A percentile compares a stretch with the other conserved stretches of the same genome.
These are phyloP conservation scores for Leccinum incarnatum DNA, from an alignment of 768 basidiomycete species.

Conservation along the genomic window DNA sequence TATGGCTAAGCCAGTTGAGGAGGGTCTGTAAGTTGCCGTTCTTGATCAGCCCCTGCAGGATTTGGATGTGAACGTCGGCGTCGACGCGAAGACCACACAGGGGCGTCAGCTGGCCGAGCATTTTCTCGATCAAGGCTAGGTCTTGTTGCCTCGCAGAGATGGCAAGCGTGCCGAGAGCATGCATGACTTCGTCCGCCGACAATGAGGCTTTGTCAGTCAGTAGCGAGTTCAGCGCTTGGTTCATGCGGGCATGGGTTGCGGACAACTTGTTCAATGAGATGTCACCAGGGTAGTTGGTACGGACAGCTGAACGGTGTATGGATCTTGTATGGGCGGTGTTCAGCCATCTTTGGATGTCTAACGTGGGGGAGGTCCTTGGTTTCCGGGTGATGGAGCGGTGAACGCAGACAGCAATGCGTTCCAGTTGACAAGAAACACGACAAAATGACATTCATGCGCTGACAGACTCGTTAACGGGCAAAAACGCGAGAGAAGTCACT, in stretches of 20 bases:
- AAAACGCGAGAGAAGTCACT: slow-evolving; percentile 11
- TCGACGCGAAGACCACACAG: slow-evolving; percentile 47
- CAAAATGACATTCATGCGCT: slow-evolving; percentile 62
- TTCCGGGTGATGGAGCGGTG: slow-evolving; percentile 21
- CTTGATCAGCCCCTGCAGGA: slow-evolving; percentile 48
- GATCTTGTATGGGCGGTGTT: slow-evolving; percentile 11
- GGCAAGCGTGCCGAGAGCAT: slow-evolving; percentile 45
- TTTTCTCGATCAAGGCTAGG: slow-evolving; percentile 50
- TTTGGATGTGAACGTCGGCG: slow-evolving; percentile 45
- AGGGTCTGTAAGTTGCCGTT: slow-evolving; percentile 44
- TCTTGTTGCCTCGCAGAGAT: slow-evolving; percentile 52
- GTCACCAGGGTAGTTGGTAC: slow-evolving; percentile 6
- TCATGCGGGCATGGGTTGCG: slow-evolving; percentile 22
- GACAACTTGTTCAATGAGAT: slow-evolving; percentile 16
- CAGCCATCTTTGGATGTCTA: slow-evolving; percentile 24
- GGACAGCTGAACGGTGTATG: not conserved
- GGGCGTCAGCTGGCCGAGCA: slow-evolving; percentile 48
- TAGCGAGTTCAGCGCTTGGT: slow-evolving; percentile 23
- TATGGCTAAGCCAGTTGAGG: slow-evolving; percentile 50
- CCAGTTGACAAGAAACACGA: slow-evolving; percentile 35
- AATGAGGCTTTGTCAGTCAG: slow-evolving; percentile 14
- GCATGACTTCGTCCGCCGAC: slow-evolving; percentile 32
- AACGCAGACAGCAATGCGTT: slow-evolving; percentile 27
- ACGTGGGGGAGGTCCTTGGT: slow-evolving; percentile 8
- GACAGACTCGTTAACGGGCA: slow-evolving; percentile 6